These are phyloP conservation scores for Arxiozyma heterogenica DNA, from an alignment of 1,139 yeast species.

Conservation along the genomic window DNA sequence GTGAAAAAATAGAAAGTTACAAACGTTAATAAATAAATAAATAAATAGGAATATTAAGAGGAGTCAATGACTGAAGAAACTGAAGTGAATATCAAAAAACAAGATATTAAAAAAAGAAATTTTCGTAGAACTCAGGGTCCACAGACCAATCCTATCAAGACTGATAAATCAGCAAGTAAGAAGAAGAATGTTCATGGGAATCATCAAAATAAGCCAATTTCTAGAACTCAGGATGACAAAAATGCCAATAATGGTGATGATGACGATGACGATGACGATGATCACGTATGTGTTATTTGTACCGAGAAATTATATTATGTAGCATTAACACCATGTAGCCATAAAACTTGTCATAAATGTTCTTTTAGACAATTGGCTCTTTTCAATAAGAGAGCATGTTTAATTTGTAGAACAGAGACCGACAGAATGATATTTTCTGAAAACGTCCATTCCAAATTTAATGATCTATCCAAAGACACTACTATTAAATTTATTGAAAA, in stretches of 20 bases:
- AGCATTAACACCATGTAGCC: constrained; percentile 77
- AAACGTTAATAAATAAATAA: too few relatives aligned
- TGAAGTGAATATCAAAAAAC: neutral
- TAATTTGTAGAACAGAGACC: constrained; percentile 73
- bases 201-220: neutral
- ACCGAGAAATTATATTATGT: constrained; percentile 58
- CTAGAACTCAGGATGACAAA: neutral
- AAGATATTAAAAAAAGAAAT: neutral
- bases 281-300: constrained; percentile 64
- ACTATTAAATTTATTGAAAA: constrained; percentile 16
- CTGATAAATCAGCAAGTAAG: neutral
- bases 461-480: constrained; percentile 20
- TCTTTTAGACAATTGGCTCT: constrained; percentile 75
- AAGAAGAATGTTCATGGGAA: neutral
- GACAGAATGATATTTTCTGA: constrained; percentile 51
- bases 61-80: neutral
- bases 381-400: constrained; percentile 63
- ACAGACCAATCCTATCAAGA: constrained; percentile 5
- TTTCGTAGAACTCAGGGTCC: constrained; percentile 8
- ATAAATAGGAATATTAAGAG: neutral
- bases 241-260: constrained; percentile 12
- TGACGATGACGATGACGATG: constrained; percentile 22
- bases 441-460: constrained; percentile 36
- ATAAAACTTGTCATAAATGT: constrained; percentile 75
- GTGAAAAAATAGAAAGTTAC: too few relatives aligned